Percentiles rank a stretch among this genome's conserved stretches.
These are phyloP conservation scores for Alternaria triticimaculans DNA, from an alignment of 2,329 filamentous ascomycete genomes.

Conservation along the genomic window DNA sequence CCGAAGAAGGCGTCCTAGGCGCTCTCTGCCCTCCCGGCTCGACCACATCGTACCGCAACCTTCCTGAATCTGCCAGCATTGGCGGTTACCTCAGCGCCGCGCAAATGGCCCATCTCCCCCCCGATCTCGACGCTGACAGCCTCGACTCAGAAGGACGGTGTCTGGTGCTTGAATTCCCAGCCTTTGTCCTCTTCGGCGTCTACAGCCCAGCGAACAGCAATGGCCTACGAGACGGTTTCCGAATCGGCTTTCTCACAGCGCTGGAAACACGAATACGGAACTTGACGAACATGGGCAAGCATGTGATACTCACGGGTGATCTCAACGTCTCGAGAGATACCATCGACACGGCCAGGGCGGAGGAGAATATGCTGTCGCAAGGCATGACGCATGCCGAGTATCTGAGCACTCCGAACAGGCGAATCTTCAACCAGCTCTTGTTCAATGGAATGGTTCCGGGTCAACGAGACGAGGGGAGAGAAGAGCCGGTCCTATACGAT, in stretches of 20 bases:
- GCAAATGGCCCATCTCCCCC: conserved; percentile 66
- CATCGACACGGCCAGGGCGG: conserved; percentile 77
- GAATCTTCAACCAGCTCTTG: conserved; percentile 86
- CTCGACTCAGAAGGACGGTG: conserved; percentile 93
- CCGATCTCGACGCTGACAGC: conserved; percentile 66
- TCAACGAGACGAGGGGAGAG: conserved; percentile 70
- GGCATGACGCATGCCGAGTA: conserved; percentile 74
- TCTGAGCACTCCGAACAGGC: conserved; percentile 72
- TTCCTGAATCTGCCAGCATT: conserved; percentile 76
- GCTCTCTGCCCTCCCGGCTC: conserved; percentile 76
- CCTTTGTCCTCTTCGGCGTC: conserved; percentile 90
- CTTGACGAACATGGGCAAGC: conserved; percentile 78
- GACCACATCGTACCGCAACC: conserved; percentile 72
- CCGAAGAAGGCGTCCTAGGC: conserved; percentile 93
- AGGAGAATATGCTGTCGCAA: conserved; percentile 75
- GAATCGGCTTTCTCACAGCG: conserved; percentile 77
- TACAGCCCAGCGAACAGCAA: conserved; percentile 92
- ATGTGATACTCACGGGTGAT: conserved; percentile 85
- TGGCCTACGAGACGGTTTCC: conserved; percentile 81
- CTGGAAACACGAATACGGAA: conserved; percentile 87
- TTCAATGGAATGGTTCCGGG: conserved; percentile 73
- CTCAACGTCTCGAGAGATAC: conserved; percentile 77
- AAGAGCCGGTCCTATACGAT: conserved; percentile 79
- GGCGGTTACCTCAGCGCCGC: conserved; percentile 81
- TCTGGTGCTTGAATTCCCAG: conserved; percentile 89